These are phyloP conservation scores for Actinidia chinensis DNA, from an alignment of 179 eudicot genomes.

Conservation along the genomic window DNA sequence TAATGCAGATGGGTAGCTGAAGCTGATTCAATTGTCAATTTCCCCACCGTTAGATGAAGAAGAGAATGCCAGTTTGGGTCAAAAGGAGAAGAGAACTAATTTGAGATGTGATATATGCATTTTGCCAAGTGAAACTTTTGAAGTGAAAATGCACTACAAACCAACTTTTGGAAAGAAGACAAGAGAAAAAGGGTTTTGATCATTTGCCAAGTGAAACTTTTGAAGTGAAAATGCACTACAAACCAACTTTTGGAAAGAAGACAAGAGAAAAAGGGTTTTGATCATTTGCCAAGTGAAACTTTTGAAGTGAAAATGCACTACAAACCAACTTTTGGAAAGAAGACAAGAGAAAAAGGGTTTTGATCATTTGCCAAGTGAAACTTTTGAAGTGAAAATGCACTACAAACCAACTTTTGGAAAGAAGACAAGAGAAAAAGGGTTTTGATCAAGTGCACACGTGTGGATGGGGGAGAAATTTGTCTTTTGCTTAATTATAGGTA, in stretches of 20 bases:
- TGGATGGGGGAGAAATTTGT: neutral
- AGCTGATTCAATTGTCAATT: slow-evolving; percentile 73
- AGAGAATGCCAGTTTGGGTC: slow-evolving; percentile 83
- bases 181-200: neutral
- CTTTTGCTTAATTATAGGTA: neutral
- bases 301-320: neutral
- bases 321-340: neutral
- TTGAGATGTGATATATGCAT: neutral
- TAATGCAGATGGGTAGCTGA: slow-evolving; percentile 78
- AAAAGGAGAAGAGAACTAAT: slow-evolving; percentile 40
- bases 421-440: neutral
- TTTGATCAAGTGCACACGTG: neutral
- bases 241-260: neutral
- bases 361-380: neutral
- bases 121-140: neutral
- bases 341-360: neutral
- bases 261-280: neutral
- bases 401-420: no score
- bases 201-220: neutral
- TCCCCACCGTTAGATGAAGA: slow-evolving; percentile 89
- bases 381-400: no score
- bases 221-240: neutral
- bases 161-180: neutral
- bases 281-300: neutral
- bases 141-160: neutral